phyloP scores from a whole-genome alignment of 2,329 filamentous ascomycete genomes.

The Colletotrichum australisinense region DNA sequence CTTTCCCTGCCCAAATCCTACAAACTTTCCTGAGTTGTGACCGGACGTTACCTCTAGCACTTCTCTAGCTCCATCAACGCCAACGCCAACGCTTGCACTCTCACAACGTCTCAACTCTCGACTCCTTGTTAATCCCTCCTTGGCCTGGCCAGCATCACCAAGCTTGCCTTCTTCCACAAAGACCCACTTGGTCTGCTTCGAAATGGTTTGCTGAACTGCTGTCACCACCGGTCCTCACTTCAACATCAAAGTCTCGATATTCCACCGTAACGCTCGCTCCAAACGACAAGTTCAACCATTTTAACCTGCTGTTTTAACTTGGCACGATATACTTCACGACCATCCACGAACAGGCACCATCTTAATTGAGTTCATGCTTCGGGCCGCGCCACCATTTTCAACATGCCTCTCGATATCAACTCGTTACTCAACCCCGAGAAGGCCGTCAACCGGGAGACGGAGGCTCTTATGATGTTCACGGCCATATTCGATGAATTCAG shows the following conservation, averaged over 20 bases:
- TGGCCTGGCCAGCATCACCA: slow-evolving; percentile 1
- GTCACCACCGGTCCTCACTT: neutral
- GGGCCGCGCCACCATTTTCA: neutral
- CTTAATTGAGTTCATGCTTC: neutral
- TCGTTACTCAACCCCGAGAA: slow-evolving; percentile 25
- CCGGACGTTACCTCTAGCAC: slow-evolving; percentile 6
- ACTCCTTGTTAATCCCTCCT: neutral
- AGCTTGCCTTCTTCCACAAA: slow-evolving; percentile 19
- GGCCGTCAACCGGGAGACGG: slow-evolving; percentile 4
- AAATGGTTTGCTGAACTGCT: neutral
- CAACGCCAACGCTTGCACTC: neutral
- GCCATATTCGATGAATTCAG: neutral
- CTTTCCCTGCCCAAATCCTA: slow-evolving; percentile 15
- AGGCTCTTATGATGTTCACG: slow-evolving; percentile 11
- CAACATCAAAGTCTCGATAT: neutral
- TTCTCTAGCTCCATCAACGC: neutral
- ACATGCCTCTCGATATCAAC: slow-evolving; percentile 13
- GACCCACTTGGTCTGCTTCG: slow-evolving; percentile 27
- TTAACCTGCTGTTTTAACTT: neutral
- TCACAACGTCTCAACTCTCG: neutral
- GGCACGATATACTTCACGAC: neutral
- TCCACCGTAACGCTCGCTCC: neutral
- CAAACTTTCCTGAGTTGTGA: slow-evolving; percentile 26
- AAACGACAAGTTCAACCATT: neutral
- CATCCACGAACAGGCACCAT: neutral